Percentiles rank a stretch among this genome's conserved stretches.
phyloP scores from a whole-genome alignment of 2,329 filamentous ascomycete species.

The Rhynchosporium graminicola region DNA sequence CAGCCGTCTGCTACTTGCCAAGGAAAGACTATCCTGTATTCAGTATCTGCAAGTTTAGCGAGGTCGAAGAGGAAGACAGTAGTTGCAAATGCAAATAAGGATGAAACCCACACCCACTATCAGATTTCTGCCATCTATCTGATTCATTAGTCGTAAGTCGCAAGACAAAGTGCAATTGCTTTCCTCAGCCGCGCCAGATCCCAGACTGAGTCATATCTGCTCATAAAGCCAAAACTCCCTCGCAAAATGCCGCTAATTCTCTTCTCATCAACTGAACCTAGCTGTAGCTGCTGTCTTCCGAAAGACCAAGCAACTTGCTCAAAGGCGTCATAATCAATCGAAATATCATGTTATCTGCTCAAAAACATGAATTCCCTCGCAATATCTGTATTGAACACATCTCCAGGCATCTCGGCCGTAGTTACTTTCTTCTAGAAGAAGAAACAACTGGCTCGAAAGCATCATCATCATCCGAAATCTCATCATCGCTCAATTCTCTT shows the following conservation, averaged over 20 bases:
- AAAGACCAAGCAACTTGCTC: too few species aligned
- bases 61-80: not conserved
- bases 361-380: not conserved
- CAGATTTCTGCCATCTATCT: not conserved
- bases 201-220: slow-evolving; percentile 2
- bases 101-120: not conserved
- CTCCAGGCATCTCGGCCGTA: not conserved
- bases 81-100: not conserved
- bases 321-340: too few species aligned
- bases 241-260: too few species aligned
- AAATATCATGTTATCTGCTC: too few species aligned
- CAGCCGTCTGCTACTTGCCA: not conserved
- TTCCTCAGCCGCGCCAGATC: slow-evolving; percentile 1
- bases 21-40: too few species aligned
- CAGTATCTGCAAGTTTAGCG: not conserved
- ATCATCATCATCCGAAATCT: slow-evolving; percentile 58
- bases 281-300: too few species aligned
- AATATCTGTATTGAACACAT: not conserved
- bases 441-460: slow-evolving; percentile 51
- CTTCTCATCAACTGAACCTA: too few species aligned
- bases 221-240: too few species aligned
- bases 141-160: slow-evolving; percentile 1
- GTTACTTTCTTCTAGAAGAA: slow-evolving; percentile 20
- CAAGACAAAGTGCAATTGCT: slow-evolving; percentile 3
- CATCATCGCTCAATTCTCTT: slow-evolving; percentile 65